phyloP scores from a whole-genome alignment of 108 stramenopile species.

The Discostella pseudostelligera region DNA sequence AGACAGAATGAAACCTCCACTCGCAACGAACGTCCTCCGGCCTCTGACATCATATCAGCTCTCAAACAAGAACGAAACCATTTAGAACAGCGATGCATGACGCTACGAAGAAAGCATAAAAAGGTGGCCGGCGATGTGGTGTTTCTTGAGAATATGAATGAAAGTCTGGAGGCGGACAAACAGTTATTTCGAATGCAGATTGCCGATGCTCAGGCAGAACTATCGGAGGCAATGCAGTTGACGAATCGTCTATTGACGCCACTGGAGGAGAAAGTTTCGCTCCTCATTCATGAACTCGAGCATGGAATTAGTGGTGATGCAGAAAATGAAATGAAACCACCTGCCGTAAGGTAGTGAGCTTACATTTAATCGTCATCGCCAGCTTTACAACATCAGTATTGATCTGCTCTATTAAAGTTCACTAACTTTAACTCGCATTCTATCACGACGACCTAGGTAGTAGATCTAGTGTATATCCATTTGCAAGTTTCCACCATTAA shows the following conservation, averaged over 20 bases:
- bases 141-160: constrained; percentile 79
- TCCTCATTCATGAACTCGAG: constrained; percentile 68
- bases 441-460: no score
- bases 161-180: constrained; percentile 74
- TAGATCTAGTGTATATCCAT: constrained; percentile 18
- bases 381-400: background rate
- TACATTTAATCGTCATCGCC: background rate
- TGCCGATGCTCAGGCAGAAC: constrained; percentile 51
- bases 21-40: constrained; percentile 14
- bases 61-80: constrained; percentile 81
- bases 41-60: constrained; percentile 60
- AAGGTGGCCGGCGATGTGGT: constrained; percentile 60
- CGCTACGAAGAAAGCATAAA: constrained; percentile 50
- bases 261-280: constrained; percentile 67
- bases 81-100: constrained; percentile 59
- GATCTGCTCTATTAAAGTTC: no score
- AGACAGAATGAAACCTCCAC: constrained; percentile 43
- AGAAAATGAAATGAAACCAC: background rate
- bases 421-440: no score
- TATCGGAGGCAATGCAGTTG: constrained; percentile 47
- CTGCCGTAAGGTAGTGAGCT: background rate
- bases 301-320: constrained; percentile 8
- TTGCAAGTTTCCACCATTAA: constrained; percentile 16
- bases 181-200: constrained; percentile 54
- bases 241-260: constrained; percentile 51